phyloP scores from a whole-genome alignment of 2,329 filamentous ascomycete genomes.

The Phyllosticta citriasiana region DNA sequence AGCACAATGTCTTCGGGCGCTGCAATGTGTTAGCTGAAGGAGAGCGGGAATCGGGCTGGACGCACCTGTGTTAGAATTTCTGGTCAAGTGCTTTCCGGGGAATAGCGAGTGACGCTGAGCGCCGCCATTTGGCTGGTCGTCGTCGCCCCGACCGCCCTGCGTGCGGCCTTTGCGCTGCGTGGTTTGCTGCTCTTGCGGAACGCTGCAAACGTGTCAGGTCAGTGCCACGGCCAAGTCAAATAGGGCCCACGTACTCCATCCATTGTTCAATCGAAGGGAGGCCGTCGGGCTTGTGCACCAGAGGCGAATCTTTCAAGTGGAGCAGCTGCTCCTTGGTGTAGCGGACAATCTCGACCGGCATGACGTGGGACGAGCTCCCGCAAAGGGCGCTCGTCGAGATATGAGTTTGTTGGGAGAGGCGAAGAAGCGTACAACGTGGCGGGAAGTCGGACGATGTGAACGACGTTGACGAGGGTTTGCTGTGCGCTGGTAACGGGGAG shows the following conservation, averaged over 20 bases:
- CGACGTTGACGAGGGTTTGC: background rate
- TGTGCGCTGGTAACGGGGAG: constrained; percentile 1
- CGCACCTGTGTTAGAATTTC: constrained; percentile 39
- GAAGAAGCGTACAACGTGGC: background rate
- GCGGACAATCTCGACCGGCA: constrained; percentile 24
- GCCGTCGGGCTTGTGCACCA: constrained; percentile 68
- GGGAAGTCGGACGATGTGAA: background rate
- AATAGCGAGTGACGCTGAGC: constrained; percentile 30
- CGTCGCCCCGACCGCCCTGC: constrained; percentile 14
- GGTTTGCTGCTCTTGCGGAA: constrained; percentile 5
- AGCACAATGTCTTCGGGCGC: constrained; percentile 74
- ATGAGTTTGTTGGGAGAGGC: background rate
- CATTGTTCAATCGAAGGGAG: constrained; percentile 84
- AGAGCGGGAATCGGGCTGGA: background rate
- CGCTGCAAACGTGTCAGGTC: constrained; percentile 1
- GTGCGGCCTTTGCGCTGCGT: constrained; percentile 21
- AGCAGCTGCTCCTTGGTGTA: constrained; percentile 72
- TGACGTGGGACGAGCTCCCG: constrained; percentile 3
- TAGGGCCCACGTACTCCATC: constrained; percentile 66
- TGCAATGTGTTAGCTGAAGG: constrained; percentile 27
- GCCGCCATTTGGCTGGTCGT: background rate
- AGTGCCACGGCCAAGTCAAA: background rate
- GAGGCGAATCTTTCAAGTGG: constrained; percentile 66
- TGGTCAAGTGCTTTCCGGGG: constrained; percentile 34
- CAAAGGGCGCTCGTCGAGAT: constrained; percentile 1